phyloP scores from a whole-genome alignment of 208 protist species.

The Jaenimonas drosophilae region DNA sequence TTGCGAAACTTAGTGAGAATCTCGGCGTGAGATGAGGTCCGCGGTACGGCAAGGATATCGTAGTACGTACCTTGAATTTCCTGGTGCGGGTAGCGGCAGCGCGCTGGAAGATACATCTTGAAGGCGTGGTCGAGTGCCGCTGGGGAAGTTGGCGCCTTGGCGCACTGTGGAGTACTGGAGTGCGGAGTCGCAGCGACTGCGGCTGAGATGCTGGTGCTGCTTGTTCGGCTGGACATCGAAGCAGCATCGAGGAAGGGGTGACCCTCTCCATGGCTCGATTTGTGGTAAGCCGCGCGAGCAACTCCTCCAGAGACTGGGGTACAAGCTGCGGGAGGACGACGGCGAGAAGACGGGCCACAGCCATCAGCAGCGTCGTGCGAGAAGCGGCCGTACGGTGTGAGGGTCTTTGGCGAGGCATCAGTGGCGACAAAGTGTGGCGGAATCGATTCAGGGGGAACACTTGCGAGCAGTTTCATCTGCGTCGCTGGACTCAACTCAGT shows the following conservation, averaged over 20 bases:
- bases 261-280: slow-evolving; percentile 1
- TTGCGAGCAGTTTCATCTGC: slow-evolving; percentile 43
- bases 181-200: background rate
- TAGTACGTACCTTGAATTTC: slow-evolving; percentile 72
- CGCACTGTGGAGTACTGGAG: background rate
- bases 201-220: background rate
- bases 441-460: slow-evolving; percentile 39
- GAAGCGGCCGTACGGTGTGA: slow-evolving; percentile 2
- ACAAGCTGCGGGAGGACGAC: too few relatives aligned
- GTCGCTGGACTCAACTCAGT: slow-evolving; percentile 35
- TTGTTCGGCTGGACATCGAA: background rate
- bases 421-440: slow-evolving; percentile 43
- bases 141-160: background rate
- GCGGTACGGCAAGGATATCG: slow-evolving; percentile 52
- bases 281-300: too few relatives aligned
- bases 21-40: slow-evolving; percentile 21
- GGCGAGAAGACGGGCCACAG: too few relatives aligned
- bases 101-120: slow-evolving; percentile 50
- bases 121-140: slow-evolving; percentile 9
- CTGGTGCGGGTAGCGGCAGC: slow-evolving; percentile 75
- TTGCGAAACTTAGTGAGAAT: slow-evolving; percentile 45
- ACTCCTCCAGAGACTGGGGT: too few relatives aligned
- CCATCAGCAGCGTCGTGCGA: too few relatives aligned
- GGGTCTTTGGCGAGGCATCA: background rate
- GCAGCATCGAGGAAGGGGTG: slow-evolving; percentile 1